Conservation (phyloP, 805 yeast genomes). For the Diddensiella caesifluorescens region DNA sequence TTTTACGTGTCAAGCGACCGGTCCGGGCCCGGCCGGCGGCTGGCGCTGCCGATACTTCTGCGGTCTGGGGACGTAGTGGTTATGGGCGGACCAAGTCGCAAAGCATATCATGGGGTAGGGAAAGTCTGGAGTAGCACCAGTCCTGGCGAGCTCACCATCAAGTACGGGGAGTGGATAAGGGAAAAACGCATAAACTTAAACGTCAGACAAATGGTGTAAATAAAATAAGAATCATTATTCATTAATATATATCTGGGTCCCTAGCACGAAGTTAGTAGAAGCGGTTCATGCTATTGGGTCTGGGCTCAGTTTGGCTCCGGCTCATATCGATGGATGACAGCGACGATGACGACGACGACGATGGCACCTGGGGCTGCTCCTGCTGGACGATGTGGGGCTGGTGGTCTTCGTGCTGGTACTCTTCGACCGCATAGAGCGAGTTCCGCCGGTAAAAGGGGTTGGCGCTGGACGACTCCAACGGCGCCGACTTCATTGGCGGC, state of each 20-base stretch:
- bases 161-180: slow-evolving; percentile 31
- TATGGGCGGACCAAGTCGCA: slow-evolving; percentile 38
- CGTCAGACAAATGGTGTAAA: slow-evolving; percentile 36
- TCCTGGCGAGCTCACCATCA: slow-evolving; percentile 28
- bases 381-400: too few relatives aligned
- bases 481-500: neutral
- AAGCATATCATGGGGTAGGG: slow-evolving; percentile 41
- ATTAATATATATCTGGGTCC: too few relatives aligned
- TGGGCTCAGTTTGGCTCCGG: slow-evolving; percentile 14
- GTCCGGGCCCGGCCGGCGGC: slow-evolving; percentile 1
- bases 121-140: slow-evolving; percentile 33
- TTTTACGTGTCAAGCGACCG: slow-evolving; percentile 30
- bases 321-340: slow-evolving; percentile 5
- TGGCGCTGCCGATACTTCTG: slow-evolving; percentile 34
- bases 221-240: too few relatives aligned
- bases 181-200: slow-evolving; percentile 37
- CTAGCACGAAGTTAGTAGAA: too few relatives aligned
- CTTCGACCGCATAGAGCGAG: neutral
- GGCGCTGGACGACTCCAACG: neutral
- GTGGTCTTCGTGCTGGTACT: too few relatives aligned
- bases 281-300: too few relatives aligned
- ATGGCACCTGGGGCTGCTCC: neutral
- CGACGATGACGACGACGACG: neutral
- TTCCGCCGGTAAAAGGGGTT: neutral
- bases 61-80: slow-evolving; percentile 38